A percentile compares a stretch with the other conserved stretches of the same genome.
Conservation (phyloP, 1,284 basidiomycete species). For the Cutaneotrichosporon cyanovorans region DNA sequence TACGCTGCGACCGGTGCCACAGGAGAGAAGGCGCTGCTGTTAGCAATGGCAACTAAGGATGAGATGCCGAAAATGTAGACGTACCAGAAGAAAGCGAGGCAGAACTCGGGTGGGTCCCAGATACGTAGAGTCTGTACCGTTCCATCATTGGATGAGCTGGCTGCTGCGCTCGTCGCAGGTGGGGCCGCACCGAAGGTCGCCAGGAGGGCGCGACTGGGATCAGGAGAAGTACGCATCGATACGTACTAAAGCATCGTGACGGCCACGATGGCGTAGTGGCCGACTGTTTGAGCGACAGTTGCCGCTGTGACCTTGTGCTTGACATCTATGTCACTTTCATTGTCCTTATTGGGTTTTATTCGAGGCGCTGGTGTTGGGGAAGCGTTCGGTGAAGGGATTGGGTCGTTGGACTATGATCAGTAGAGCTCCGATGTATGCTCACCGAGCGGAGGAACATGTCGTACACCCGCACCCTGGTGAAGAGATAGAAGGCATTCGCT, state of each 20-base stretch:
- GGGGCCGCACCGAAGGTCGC: slow-evolving; percentile 27
- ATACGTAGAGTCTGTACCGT: slow-evolving; percentile 39
- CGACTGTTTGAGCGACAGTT: background rate
- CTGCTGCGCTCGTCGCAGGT: background rate
- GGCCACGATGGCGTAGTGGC: slow-evolving; percentile 8
- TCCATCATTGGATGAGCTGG: slow-evolving; percentile 13
- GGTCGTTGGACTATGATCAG: slow-evolving; percentile 22
- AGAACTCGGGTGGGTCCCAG: slow-evolving; percentile 45
- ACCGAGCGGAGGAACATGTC: slow-evolving; percentile 41
- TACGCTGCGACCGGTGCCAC: slow-evolving; percentile 32
- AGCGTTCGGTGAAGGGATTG: slow-evolving; percentile 32
- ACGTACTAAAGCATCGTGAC: slow-evolving; percentile 28
- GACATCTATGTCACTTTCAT: background rate
- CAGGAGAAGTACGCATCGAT: background rate
- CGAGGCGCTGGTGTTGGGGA: slow-evolving; percentile 29
- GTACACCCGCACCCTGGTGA: slow-evolving; percentile 37
- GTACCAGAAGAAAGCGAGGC: slow-evolving; percentile 44
- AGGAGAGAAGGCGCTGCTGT: slow-evolving; percentile 34
- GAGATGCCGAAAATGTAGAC: slow-evolving; percentile 10
- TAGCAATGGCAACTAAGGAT: background rate
- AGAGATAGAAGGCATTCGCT: slow-evolving; percentile 37
- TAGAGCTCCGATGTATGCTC: slow-evolving; percentile 3
- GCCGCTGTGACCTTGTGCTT: background rate
- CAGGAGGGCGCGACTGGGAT: slow-evolving; percentile 19
- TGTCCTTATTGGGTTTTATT: background rate